phyloP scores from a whole-genome alignment of 1,284 basidiomycete species.

The Cutaneotrichosporon dermatis region DNA sequence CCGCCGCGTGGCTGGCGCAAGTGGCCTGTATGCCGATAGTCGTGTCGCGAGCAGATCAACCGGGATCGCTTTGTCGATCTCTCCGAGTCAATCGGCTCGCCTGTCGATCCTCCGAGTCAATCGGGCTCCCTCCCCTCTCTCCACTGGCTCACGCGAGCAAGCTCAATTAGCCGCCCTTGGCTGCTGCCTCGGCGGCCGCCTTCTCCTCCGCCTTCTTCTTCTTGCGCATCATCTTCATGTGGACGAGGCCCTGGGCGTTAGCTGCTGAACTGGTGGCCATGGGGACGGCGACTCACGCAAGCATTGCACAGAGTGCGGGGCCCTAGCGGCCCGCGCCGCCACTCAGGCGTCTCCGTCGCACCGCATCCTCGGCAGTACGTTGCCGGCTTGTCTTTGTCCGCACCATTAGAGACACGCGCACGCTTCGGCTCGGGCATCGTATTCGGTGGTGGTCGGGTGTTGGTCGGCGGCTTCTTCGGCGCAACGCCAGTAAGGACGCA shows the following conservation, averaged over 20 bases:
- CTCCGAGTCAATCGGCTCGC: too few species aligned
- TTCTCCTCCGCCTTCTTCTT: conserved; percentile 41
- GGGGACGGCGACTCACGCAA: conserved; percentile 36
- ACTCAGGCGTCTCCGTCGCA: conserved; percentile 49
- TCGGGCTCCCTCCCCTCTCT: too few species aligned
- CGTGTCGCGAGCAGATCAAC: too few species aligned
- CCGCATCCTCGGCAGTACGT: conserved; percentile 45
- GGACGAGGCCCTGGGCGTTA: conserved; percentile 36
- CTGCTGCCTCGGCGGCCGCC: conserved; percentile 20
- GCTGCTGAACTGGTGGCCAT: too few species aligned
- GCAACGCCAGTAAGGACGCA: conserved; percentile 23
- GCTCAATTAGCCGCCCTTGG: not conserved
- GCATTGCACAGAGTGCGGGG: conserved; percentile 49
- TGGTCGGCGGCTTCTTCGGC: not conserved
- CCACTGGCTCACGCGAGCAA: not conserved
- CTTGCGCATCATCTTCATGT: conserved; percentile 45
- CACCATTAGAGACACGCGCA: too few species aligned
- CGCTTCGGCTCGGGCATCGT: too few species aligned
- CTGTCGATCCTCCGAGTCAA: too few species aligned
- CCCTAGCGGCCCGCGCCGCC: conserved; percentile 48
- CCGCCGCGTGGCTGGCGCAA: too few species aligned
- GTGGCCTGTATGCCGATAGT: too few species aligned
- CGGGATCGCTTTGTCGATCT: too few species aligned
- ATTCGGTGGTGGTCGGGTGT: too few species aligned
- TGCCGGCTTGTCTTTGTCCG: conserved; percentile 22